Evolutionary conservation across 345 rosid genomes (phyloP).

Genomic region (Microcos paniculata): DNA sequence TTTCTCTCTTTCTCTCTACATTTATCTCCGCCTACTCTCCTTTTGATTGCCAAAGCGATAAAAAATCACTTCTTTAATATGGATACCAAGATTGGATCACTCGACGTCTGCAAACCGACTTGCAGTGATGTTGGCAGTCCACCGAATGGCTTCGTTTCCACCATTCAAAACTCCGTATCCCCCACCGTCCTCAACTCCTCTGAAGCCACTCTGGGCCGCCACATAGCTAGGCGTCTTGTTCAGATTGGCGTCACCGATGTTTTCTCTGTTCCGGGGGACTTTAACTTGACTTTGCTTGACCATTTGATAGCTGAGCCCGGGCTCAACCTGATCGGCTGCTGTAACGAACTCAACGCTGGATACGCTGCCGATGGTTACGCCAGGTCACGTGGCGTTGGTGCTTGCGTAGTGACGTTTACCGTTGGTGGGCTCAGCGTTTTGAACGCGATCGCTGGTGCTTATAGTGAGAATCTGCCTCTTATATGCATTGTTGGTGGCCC

Average conservation of each 20-base stretch:
- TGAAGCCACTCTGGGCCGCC: conserved; percentile 62
- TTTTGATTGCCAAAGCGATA: not conserved
- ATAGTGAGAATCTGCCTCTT: conserved; percentile 75
- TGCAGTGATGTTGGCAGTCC: conserved; percentile 38
- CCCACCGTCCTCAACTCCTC: conserved; percentile 29
- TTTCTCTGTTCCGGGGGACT: conserved; percentile 78
- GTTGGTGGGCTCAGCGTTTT: conserved; percentile 79
- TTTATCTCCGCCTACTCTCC: not conserved
- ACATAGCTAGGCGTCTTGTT: conserved; percentile 67
- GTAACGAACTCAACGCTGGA: conserved; percentile 85
- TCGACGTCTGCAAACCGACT: conserved; percentile 40
- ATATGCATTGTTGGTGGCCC: conserved; percentile 88
- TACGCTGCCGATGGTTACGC: conserved; percentile 87
- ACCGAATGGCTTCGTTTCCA: conserved; percentile 35
- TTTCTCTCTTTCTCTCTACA: not conserved
- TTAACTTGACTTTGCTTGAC: conserved; percentile 77
- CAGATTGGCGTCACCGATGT: conserved; percentile 50
- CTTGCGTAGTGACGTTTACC: conserved; percentile 80
- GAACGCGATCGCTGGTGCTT: conserved; percentile 82
- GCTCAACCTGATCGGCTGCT: conserved; percentile 65
- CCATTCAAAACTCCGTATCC: conserved; percentile 33
- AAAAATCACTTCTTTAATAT: conserved; percentile 18
- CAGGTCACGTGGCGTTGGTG: conserved; percentile 71
- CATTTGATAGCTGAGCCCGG: conserved; percentile 73
- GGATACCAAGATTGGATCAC: conserved; percentile 56